phyloP scores from a whole-genome alignment of 495 filamentous ascomycete species.

The Penicillium cinerascens region DNA sequence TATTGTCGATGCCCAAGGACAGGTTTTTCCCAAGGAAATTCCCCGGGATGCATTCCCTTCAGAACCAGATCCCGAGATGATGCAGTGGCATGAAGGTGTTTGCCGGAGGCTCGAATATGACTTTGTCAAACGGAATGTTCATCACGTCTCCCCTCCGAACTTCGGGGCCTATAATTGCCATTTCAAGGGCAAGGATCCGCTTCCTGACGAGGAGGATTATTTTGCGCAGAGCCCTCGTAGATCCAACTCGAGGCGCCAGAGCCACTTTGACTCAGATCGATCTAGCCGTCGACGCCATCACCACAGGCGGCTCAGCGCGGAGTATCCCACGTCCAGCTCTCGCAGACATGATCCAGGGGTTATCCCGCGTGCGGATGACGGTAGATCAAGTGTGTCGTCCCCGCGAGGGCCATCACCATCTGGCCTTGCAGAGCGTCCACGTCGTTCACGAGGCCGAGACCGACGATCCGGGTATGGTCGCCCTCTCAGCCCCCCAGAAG shows the following conservation, averaged over 20 bases:
- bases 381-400: slow-evolving; percentile 22
- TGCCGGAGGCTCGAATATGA: slow-evolving; percentile 40
- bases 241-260: slow-evolving; percentile 19
- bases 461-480: slow-evolving; percentile 14
- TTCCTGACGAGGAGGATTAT: slow-evolving; percentile 31
- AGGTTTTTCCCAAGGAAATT: slow-evolving; percentile 73
- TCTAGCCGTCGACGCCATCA: slow-evolving; percentile 17
- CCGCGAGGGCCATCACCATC: slow-evolving; percentile 36
- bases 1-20: slow-evolving; percentile 68
- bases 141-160: slow-evolving; percentile 30
- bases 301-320: slow-evolving; percentile 26
- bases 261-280: slow-evolving; percentile 18
- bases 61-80: slow-evolving; percentile 70
- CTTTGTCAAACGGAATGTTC: slow-evolving; percentile 33
- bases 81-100: slow-evolving; percentile 78
- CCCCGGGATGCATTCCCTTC: slow-evolving; percentile 73
- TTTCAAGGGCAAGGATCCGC: slow-evolving; percentile 30
- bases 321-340: slow-evolving; percentile 18
- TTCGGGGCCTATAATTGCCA: slow-evolving; percentile 33
- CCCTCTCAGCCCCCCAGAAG: slow-evolving; percentile 22
- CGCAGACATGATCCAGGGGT: slow-evolving; percentile 22
- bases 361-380: slow-evolving; percentile 6
- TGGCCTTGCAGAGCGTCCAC: slow-evolving; percentile 14
- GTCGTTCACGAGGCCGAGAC: slow-evolving; percentile 24
- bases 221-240: slow-evolving; percentile 14